Conservation (phyloP, 1,139 yeast genomes). For the Candida freyschussii region DNA sequence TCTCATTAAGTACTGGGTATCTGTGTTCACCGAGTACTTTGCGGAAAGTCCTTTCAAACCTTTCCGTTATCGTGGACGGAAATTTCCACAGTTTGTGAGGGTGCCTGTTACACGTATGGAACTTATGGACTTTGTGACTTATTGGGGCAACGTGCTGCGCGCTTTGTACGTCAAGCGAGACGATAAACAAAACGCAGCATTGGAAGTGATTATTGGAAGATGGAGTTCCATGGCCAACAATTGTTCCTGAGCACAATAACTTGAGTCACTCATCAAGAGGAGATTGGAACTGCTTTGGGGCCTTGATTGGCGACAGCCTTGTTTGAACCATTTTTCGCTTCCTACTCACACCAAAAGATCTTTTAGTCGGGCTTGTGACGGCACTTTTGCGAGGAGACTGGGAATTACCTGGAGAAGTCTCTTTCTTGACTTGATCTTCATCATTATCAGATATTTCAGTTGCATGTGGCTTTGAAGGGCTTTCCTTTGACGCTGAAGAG, state of each 20-base stretch:
- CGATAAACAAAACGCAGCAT: conserved; percentile 35
- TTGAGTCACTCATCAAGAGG: conserved; percentile 1
- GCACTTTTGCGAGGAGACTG: conserved; percentile 2
- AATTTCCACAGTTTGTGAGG: conserved; percentile 25
- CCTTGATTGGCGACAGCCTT: conserved; percentile 22
- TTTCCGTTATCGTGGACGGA: conserved; percentile 26
- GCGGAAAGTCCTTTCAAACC: conserved; percentile 27
- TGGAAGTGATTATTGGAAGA: conserved; percentile 34
- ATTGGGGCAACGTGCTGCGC: conserved; percentile 47
- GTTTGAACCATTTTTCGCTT: conserved; percentile 19
- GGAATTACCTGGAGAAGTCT: conserved; percentile 1
- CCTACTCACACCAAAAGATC: conserved; percentile 21
- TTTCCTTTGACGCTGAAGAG: conserved; percentile 1
- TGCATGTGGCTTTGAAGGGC: conserved; percentile 2
- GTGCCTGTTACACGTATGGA: conserved; percentile 32
- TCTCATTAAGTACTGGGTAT: conserved; percentile 47
- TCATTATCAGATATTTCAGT: conserved; percentile 1
- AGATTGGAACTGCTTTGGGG: conserved; percentile 16
- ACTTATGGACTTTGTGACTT: conserved; percentile 38
- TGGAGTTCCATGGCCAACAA: conserved; percentile 32
- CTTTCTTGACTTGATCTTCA: conserved; percentile 3
- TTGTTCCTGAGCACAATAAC: neutral
- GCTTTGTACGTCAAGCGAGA: conserved; percentile 41
- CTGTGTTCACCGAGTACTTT: conserved; percentile 53
- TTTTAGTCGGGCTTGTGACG: conserved; percentile 5